Base-by-base conservation (phyloP, 768 basidiomycete genomes). In the Erythrobasidium yunnanense region DNA sequence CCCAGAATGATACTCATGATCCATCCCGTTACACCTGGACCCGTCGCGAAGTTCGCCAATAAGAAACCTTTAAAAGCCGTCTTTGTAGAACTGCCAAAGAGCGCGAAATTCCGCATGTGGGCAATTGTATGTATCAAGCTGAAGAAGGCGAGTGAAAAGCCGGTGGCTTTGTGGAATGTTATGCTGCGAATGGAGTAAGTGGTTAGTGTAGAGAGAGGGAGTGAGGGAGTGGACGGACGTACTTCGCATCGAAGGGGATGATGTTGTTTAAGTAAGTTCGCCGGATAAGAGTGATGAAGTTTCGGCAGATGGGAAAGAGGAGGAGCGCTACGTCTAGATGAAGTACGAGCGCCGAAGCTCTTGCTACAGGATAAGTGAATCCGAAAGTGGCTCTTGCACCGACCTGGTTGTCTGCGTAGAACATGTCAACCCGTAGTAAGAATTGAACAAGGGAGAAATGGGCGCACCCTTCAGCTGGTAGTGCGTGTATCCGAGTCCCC, bases 251-350 rank as follows among this genome's bases (percentile, higher is more conserved):
- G 74, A 96, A 93, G 22, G 90, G 90, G 69, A 93, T 87, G 78
- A 90, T 77, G 69, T 83, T 81, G 78, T 88, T 88, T 66, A 97
- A 79, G 1, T 90, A 83, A 0, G 89, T 90, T 57, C 85, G 84
- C 27, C 93, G 86, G 52, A 93, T 81, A 50, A 92, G 71, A 23
- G 90, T 92, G 76, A 95, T 83, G 78, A 95, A 90, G 78, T 90
- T 92, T 68, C 92, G 84, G 81, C 92, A 96, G 75, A 96, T 83
- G 27, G 92, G 93, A 30, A 97, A 82, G 54, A 96, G 84, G 76
- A 97, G 91, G 80, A 93, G 88, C 69, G 88, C 83, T 67, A 90
- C 85, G 77, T 95, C 88, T 72, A 93, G 81, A 72, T 95, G 90
- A 7, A 95, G 82, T 54, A 92, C 84, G 49, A 95, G 84, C 4